phyloP scores from a whole-genome alignment of 2,329 filamentous ascomycete genomes.

The Colletotrichum gloeosporioides region DNA sequence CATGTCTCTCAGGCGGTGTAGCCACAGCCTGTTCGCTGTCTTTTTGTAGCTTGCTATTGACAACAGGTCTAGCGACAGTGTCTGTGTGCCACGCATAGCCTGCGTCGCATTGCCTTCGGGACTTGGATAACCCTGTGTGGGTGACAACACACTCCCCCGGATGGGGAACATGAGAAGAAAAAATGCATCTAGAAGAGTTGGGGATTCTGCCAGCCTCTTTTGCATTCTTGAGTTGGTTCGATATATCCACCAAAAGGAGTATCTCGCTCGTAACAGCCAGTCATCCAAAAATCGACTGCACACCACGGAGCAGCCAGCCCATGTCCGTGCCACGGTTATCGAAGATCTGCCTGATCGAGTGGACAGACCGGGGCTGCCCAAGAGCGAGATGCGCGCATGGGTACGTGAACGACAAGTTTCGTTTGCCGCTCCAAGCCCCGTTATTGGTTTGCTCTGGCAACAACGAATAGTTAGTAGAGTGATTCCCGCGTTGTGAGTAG shows the following conservation, averaged over 20 bases:
- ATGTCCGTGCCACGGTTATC: conserved; percentile 16
- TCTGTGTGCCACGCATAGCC: conserved; percentile 14
- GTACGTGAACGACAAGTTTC: neutral
- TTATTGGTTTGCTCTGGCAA: neutral
- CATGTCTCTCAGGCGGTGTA: conserved; percentile 16
- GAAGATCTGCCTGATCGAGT: conserved; percentile 6
- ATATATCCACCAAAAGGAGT: neutral
- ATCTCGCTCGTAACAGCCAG: neutral
- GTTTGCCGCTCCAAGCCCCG: neutral
- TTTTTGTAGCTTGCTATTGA: neutral
- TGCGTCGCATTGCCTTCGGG: conserved; percentile 9
- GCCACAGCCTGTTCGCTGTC: neutral
- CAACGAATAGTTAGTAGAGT: neutral
- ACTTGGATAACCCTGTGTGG: conserved; percentile 15
- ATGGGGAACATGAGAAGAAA: neutral
- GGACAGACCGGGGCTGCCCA: conserved; percentile 7
- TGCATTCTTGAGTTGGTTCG: neutral
- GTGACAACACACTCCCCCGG: conserved; percentile 3
- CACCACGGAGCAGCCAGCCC: neutral
- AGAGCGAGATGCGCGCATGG: conserved; percentile 10
- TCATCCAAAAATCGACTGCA: neutral
- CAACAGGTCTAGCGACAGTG: neutral
- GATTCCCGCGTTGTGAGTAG: neutral
- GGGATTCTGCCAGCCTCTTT: neutral
- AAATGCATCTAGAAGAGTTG: neutral